Conservation (phyloP, 1,139 yeast species). For the Blastobotrys apis region DNA sequence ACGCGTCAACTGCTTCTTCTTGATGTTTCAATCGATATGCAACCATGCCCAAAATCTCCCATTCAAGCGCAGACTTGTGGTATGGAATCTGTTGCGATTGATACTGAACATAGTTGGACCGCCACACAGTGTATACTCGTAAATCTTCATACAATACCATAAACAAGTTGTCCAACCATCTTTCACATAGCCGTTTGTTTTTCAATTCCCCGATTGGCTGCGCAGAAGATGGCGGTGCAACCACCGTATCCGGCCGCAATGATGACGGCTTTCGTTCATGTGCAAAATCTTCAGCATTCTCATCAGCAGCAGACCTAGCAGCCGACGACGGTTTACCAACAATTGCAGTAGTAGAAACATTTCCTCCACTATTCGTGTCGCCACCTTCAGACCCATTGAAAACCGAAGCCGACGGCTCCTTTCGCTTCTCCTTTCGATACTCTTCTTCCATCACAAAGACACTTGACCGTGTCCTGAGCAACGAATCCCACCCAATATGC, state of each 20-base stretch:
- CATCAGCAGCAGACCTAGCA: background rate
- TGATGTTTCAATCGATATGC: constrained; percentile 75
- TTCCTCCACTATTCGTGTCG: constrained; percentile 5
- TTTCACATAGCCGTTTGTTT: constrained; percentile 81
- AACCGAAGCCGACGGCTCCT: constrained; percentile 22
- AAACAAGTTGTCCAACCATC: constrained; percentile 90
- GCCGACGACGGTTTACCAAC: constrained; percentile 9
- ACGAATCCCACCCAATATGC: constrained; percentile 85
- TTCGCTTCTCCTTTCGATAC: constrained; percentile 42
- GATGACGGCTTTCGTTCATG: constrained; percentile 6
- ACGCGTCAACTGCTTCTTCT: constrained; percentile 78
- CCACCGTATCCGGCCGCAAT: constrained; percentile 6
- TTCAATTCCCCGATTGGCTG: constrained; percentile 37
- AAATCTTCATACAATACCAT: constrained; percentile 85
- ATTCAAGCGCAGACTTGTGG: constrained; percentile 79
- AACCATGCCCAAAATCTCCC: constrained; percentile 87
- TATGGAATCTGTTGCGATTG: constrained; percentile 69
- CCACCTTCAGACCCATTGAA: constrained; percentile 9
- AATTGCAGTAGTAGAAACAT: constrained; percentile 3
- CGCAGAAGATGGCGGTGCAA: constrained; percentile 2
- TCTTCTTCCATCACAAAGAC: constrained; percentile 97
- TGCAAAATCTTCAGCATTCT: constrained; percentile 35
- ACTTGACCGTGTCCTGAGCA: constrained; percentile 70
- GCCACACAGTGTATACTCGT: constrained; percentile 84
- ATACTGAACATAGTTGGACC: constrained; percentile 81